Percentiles rank a stretch among this genome's conserved stretches.
Conservation (phyloP, 306 rosid genomes). For the Dryas drummondii region DNA sequence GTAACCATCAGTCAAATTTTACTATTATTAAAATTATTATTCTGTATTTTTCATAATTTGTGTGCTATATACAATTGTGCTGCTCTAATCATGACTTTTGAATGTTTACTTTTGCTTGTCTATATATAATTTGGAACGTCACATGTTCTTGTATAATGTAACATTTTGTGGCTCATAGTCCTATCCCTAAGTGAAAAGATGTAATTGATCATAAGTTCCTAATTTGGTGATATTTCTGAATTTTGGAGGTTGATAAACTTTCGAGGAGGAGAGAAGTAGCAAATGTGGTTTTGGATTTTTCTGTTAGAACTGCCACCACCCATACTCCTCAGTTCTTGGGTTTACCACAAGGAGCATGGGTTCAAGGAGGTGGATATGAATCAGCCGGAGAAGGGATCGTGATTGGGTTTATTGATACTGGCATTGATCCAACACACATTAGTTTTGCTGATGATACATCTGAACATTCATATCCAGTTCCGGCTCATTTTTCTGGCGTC, state of each 20-base stretch:
- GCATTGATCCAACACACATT: constrained; percentile 89
- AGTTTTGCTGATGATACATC: constrained; percentile 64
- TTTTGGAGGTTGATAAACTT: constrained; percentile 72
- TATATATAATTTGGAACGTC: neutral
- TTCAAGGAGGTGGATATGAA: constrained; percentile 75
- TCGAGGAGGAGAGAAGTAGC: constrained; percentile 80
- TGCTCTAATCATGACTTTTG: constrained; percentile 6
- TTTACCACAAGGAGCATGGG: constrained; percentile 91
- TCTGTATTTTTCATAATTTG: constrained; percentile 11
- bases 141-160: neutral
- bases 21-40: neutral
- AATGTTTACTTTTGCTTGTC: neutral
- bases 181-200: neutral
- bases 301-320: constrained; percentile 94
- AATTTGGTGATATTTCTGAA: constrained; percentile 10
- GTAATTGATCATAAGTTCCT: neutral
- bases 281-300: constrained; percentile 80
- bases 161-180: neutral
- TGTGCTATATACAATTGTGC: constrained; percentile 1
- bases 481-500: constrained; percentile 75
- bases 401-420: constrained; percentile 89
- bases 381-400: constrained; percentile 90
- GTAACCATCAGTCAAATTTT: constrained; percentile 37
- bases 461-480: constrained; percentile 67
- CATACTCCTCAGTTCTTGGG: constrained; percentile 96